Evolutionary conservation across 2,329 filamentous ascomycete species (phyloP), one percentile per base, ranked within the genome.

Genomic region (Rhinocladiella similis): DNA sequence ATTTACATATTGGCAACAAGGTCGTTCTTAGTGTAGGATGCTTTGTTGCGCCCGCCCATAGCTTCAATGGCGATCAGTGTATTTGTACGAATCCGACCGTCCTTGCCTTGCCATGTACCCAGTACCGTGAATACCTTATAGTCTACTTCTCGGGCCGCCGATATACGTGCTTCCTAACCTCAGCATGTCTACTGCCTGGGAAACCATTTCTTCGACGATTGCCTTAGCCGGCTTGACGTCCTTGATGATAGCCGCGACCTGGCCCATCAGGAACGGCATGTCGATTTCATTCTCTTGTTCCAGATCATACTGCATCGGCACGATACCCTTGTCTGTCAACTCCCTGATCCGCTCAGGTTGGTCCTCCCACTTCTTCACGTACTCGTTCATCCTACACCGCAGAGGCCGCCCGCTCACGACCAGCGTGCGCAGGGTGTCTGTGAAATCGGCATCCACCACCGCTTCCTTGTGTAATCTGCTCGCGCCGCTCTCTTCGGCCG

Each of bases 151-250:
- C 10, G 50, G 58, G 3, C 46, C 56, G 9, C 60, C 60, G 57
- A 92, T 70, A 72, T 89, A 92, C 2, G 74, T 73, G 38, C 80
- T 75, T 3, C 86, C 88, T 25, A 80, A 69, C 70, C 78, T 83
- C 65, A 95, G 69, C 78, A 87, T 83, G 1, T 82, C 80, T 7
- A 86, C 84, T 1, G 90, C 90, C 70, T 92, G 86, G 18, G 76
- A 74, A 9, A 96, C 89, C 91, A 97, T 97, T 64, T 95, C 91
- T 59, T 86, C 82, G n/a, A 97, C 86, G 75, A 97, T 96, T 62
- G 87, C 82, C 46, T 78, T 82, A 0, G 93, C 93, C 0, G 92
- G 91, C 77, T 94, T 85, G 57, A 97, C 83, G 63, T 87, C 84
- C 33, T 77, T 73, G 55, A 97, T 89, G 1, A 86, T 81, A 1